Evolutionary conservation across 1,284 basidiomycete species (phyloP), one percentile per base, ranked within the genome.

Genomic region (Hypsizygus ulmarius): DNA sequence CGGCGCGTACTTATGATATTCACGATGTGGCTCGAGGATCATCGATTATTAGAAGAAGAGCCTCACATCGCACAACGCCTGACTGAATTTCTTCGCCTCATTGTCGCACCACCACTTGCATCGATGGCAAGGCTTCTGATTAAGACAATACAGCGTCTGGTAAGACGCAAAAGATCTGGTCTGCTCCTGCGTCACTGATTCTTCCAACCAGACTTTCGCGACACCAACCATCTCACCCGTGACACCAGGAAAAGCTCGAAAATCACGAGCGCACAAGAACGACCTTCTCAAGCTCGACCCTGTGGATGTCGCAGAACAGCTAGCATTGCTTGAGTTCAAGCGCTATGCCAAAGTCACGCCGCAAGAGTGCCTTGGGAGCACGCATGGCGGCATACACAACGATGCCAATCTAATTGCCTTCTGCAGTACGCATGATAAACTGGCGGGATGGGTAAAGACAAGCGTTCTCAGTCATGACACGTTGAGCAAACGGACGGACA

Each of bases 371-470:
- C 65, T 89, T 27, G 62, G 69, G 21, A 25, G 21, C 21, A 25
- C 21, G 30, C 82, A 81, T 66, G 65, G 72, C 51, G 72, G 39
- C 28, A 51, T 64, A 56, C 27, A 73, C 69, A 10, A 61, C 66
- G 40, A 55, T 56, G 2, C 69, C 73, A 74, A 78, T 51, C 61
- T 90, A 15, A 56, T 56, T n/a, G 65, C 69, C 1, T 88, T 87
- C 62, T 79, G 77, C 52, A 66, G 74, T 1, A 79, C 77, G 4
- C 78, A 82, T 58, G 81, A 85, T 56, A 77, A 77, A 54, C 63
- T 90, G 21, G 75, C 73, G 16, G 64, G 70, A 14, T 88, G 84
- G 84, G 84, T 88, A 14, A 84, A 83, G 59, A 65, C 64, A 27
- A 83, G 77, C 56, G 73, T 87, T 29, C 62, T 89, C 29, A 72